Base-by-base conservation (phyloP, 768 basidiomycete genomes). In the Amyloporia xantha region DNA sequence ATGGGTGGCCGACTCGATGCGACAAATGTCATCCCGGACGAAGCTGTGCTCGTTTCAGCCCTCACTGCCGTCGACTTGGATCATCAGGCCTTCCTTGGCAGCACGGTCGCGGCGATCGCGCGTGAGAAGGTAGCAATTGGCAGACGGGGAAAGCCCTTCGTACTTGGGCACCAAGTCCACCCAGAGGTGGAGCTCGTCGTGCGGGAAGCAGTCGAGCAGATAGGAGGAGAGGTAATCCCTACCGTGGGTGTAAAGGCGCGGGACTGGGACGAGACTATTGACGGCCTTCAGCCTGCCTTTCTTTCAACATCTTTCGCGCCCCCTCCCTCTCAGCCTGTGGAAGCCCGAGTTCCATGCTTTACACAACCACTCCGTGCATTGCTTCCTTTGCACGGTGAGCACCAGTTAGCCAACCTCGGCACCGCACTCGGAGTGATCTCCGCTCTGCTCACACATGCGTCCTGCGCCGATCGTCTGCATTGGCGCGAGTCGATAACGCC, bases 1-100 rank as follows among this genome's bases (percentile, higher is more conserved):
- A 84, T 99, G 86, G 96, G 96, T 0, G 96, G 96, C 4, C 74
- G 80, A 2, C 67, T 85, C 43, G 96, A 98, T 63, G 95, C 96
- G 17, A 99, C 96, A 2, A 99, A 99, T 62, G 76, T 87, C 47
- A 78, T 98, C 17, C 77, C 88, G 2, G 77, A 84, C 39, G 71
- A 76, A 1, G 69, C 69, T 44, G 76, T 94, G 36, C 65, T 91
- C 26, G 79, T 84, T 1, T 90, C 88, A n/a, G 86, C 81, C 26
- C 71, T 98, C 23, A 91, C 93, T 0, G 68, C 83, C 2, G 88
- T 98, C 19, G 94, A 92, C 64, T 70, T 98, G 37, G 96, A 99
- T 67, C 96, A 98, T 65, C 91, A 94, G 55, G 77, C 78, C 3
- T 92, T 95, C 62, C 74, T 99, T 21, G 96, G 96, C 0, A 63